Evolutionary conservation across 164 flowering plant genomes (phyloP), one percentile per base, ranked within the genome.

Genomic region (Nymphaea thermarum): DNA sequence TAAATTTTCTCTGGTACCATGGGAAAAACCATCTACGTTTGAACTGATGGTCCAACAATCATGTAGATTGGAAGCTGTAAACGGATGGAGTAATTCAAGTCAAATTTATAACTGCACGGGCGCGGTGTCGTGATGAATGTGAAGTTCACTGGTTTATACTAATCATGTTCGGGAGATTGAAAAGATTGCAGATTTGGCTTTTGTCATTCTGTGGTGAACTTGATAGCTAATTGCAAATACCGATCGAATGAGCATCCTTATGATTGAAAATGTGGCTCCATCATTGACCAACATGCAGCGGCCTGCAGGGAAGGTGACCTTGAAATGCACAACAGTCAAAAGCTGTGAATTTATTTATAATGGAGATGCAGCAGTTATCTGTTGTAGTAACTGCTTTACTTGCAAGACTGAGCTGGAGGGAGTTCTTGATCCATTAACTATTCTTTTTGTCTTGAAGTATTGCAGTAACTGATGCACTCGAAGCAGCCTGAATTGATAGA

Each of bases 41-140:
- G 68, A 78, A 60, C 72, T 86, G 68, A 83, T 86, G 41, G 43
- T 57, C 42, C 76, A 82, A 43, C 91, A 86, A 66, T 84, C 88
- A 4, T 79, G 85, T 68, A 76, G 82, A 70, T 71, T 86, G 17
- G 64, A 42, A 43, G 44, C 61, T 42, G 16, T 79, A 41, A 64
- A 68, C 55, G 64, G 64, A 12, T 64, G 64, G 44, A 68, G 43
- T 44, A 7, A 68, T 66, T 53, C 53, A 6, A 66, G 67, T 12
- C 73, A 70, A 55, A 68, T 71, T 60, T 6, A 62, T 65, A 47
- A 10, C 15, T 64, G 51, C 36, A 45, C 25, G 3, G 72, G 12
- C 7, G 12, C 12, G 5, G 11, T 47, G 55, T 47, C 55, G 4
- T 47, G 55, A 47, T 47, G 55, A 6, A 47, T 47, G 2, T 47